Percentiles rank a stretch among this genome's conserved stretches.
Evolutionary conservation across 768 basidiomycete genomes (phyloP).

Genomic region (Sporobolomyces phaffii): DNA sequence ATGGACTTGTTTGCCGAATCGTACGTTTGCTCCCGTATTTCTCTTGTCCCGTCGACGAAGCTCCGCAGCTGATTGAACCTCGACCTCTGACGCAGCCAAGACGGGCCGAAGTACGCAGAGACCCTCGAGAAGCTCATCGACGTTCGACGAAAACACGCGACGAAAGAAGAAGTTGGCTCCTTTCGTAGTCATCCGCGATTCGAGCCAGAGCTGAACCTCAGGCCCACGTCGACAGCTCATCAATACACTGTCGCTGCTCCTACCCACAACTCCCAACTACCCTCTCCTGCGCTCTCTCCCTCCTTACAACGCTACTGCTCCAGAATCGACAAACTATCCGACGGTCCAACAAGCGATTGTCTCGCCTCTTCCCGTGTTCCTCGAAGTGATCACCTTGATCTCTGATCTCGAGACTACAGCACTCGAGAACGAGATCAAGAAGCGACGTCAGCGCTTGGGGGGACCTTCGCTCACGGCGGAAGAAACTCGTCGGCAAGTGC

Average conservation of each 20-base stretch:
- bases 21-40: slow-evolving; percentile 49
- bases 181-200: no score
- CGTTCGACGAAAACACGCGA: slow-evolving; percentile 58
- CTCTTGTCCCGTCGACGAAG: no score
- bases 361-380: slow-evolving; percentile 63
- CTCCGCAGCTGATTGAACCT: background rate
- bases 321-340: slow-evolving; percentile 58
- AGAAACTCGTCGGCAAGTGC: slow-evolving; percentile 42
- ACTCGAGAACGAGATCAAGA: slow-evolving; percentile 65
- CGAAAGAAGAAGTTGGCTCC: slow-evolving; percentile 55
- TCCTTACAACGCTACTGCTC: slow-evolving; percentile 68
- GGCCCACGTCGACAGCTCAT: slow-evolving; percentile 54
- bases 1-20: slow-evolving; percentile 56
- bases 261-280: slow-evolving; percentile 67
- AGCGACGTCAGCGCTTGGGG: slow-evolving; percentile 68
- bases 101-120: slow-evolving; percentile 73
- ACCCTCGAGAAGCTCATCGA: slow-evolving; percentile 69
- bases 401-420: slow-evolving; percentile 60
- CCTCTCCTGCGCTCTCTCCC: slow-evolving; percentile 62
- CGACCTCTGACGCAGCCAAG: slow-evolving; percentile 53
- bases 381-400: slow-evolving; percentile 62
- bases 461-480: slow-evolving; percentile 37
- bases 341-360: slow-evolving; percentile 57
- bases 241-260: slow-evolving; percentile 60
- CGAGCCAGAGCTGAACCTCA: background rate